A percentile compares a stretch with the other conserved stretches of the same genome.
Conservation (phyloP, 768 basidiomycete species). For the Tulasnella sp. region DNA sequence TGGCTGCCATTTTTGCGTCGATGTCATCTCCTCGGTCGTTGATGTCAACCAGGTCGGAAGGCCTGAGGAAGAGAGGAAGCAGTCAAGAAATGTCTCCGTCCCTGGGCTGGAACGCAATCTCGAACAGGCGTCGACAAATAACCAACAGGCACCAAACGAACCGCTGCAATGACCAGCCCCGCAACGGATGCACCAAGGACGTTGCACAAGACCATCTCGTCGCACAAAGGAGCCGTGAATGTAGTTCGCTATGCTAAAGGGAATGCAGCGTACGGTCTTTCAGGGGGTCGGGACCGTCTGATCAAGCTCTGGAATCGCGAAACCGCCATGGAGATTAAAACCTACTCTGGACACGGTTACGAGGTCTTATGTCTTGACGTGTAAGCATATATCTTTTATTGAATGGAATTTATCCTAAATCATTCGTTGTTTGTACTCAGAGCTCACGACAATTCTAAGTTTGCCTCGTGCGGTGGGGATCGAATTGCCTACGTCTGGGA, state of each 20-base stretch:
- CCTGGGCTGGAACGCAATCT: conserved; percentile 19
- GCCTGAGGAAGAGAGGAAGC: not conserved
- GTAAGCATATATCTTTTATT: conserved; percentile 46
- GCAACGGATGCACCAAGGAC: conserved; percentile 38
- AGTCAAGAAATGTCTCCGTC: conserved; percentile 9
- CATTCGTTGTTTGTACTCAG: conserved; percentile 40
- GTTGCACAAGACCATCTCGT: conserved; percentile 58
- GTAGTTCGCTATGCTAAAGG: conserved; percentile 90
- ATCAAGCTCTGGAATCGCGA: conserved; percentile 88
- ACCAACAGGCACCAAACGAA: not conserved
- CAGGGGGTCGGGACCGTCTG: conserved; percentile 86
- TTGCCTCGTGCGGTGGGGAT: conserved; percentile 92
- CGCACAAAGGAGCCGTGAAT: conserved; percentile 82
- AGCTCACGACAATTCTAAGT: conserved; percentile 88
- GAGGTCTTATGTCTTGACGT: conserved; percentile 89
- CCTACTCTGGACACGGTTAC: conserved; percentile 88
- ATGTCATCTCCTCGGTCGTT: not conserved
- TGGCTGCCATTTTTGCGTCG: conserved; percentile 50
- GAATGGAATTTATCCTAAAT: not conserved
- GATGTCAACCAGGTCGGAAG: conserved; percentile 4
- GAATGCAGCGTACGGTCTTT: conserved; percentile 80
- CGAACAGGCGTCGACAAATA: conserved; percentile 9
- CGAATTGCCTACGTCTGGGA: conserved; percentile 94
- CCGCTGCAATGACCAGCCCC: not conserved
- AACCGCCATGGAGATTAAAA: conserved; percentile 83